Percentiles rank a stretch among this genome's conserved stretches.
These are phyloP conservation scores for Gyrodon lividus DNA, from an alignment of 768 basidiomycete species.

Conservation along the genomic window DNA sequence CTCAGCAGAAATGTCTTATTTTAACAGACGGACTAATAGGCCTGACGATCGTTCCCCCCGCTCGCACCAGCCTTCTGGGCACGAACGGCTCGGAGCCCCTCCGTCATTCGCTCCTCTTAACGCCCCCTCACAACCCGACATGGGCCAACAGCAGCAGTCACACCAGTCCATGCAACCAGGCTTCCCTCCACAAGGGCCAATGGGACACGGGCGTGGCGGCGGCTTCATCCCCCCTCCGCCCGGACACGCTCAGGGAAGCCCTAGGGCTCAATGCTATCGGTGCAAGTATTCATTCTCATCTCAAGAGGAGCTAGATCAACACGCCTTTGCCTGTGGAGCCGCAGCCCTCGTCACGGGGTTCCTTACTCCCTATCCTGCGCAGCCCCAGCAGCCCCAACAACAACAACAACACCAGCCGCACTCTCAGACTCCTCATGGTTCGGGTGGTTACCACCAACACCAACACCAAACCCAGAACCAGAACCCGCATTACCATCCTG, in stretches of 20 bases:
- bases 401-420: neutral
- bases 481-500: neutral
- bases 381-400: no score
- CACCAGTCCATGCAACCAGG: neutral
- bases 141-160: neutral
- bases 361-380: conserved; percentile 12
- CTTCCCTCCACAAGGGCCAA: neutral
- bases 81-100: no score
- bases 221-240: conserved; percentile 4
- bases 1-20: conserved; percentile 3
- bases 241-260: neutral
- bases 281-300: conserved; percentile 9
- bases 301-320: conserved; percentile 7
- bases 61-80: neutral
- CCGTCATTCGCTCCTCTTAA: neutral
- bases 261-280: conserved; percentile 11
- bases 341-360: conserved; percentile 10
- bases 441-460: neutral
- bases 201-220: neutral
- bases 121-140: neutral
- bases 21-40: conserved; percentile 4
- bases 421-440: neutral
- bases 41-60: neutral
- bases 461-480: neutral
- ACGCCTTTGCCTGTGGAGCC: conserved; percentile 14